Conservation (phyloP, 345 rosid genomes). For the Toxicodendron radicans region DNA sequence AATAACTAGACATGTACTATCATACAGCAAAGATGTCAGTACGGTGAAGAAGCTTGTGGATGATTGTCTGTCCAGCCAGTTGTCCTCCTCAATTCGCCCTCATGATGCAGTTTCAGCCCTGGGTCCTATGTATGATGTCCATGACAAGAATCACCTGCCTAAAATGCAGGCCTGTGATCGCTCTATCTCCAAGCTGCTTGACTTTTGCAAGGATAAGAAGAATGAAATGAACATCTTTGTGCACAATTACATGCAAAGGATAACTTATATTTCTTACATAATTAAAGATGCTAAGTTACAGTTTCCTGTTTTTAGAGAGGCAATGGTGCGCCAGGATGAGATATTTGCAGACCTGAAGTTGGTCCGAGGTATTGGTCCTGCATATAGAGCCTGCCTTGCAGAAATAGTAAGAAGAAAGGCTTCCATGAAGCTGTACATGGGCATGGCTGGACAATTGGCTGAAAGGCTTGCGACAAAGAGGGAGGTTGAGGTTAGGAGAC, state of each 20-base stretch:
- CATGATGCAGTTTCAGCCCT: constrained; percentile 99
- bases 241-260: constrained; percentile 83
- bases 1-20: constrained; percentile 25
- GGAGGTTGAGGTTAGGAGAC: constrained; percentile 82
- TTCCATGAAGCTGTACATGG: constrained; percentile 96
- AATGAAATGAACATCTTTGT: constrained; percentile 86
- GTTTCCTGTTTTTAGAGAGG: constrained; percentile 96
- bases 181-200: constrained; percentile 65
- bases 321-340: constrained; percentile 79
- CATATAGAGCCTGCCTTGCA: constrained; percentile 97
- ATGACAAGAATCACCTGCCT: constrained; percentile 89
- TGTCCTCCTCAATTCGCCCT: constrained; percentile 91
- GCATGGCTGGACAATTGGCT: constrained; percentile 97
- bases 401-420: constrained; percentile 91
- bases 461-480: constrained; percentile 91
- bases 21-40: constrained; percentile 90
- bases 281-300: constrained; percentile 89
- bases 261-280: constrained; percentile 55
- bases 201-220: constrained; percentile 72
- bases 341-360: constrained; percentile 68
- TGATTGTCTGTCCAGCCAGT: constrained; percentile 77
- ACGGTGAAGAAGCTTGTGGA: constrained; percentile 95
- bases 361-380: constrained; percentile 79
- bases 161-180: constrained; percentile 67
- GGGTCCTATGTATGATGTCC: constrained; percentile 98